Evolutionary conservation across 2,329 filamentous ascomycete species (phyloP), one percentile per base, ranked within the genome.

Genomic region (Lasiodiplodia sp.): DNA sequence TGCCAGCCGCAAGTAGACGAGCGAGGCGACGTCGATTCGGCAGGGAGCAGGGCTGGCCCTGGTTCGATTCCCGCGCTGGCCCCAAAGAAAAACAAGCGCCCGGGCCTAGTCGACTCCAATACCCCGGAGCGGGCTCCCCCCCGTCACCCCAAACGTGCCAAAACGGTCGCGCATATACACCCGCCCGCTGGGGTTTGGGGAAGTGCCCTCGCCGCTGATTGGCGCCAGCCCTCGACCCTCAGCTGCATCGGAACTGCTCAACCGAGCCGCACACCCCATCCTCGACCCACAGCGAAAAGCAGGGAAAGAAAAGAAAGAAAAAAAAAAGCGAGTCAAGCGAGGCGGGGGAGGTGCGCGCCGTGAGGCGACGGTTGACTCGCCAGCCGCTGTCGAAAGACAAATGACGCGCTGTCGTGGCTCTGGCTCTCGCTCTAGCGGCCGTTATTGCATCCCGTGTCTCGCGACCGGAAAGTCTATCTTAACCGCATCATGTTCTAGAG

Each of bases 121-220:
- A 62, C 58, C 23, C 52, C 56, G 37, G 21, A 38, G 37, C 37
- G 25, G 18, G 55, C 55, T n/a, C n/a, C 21, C 21, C 21, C 37
- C 56, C 25, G 28, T 34, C 23, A n/a, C 37, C 38, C 38, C 57
- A 28, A 23, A 34, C 57, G 57, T 49, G 31, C 44, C 31, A 64
- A 47, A 47, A 64, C 60, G 60, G 60, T 52, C 47, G 60, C 44
- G 58, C 58, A 64, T 52, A 64, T 52, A 51, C n/a, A 34, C 25
- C 25, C 28, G 40, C 25, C 49, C 47, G 37, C 56, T 14, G 16
- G 55, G 11, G 7, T 23, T n/a, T 28, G 18, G 58, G 40, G 25
- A 37, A 16, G 12, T 40, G 40, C 25, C 31, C 31, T 7, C 28
- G 56, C 16, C 25, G 23, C 7, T 21, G 56, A 44, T 23, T 31